Base-by-base conservation (phyloP, 1,139 yeast genomes). In the Yamadazyma pseudoaaseri region DNA sequence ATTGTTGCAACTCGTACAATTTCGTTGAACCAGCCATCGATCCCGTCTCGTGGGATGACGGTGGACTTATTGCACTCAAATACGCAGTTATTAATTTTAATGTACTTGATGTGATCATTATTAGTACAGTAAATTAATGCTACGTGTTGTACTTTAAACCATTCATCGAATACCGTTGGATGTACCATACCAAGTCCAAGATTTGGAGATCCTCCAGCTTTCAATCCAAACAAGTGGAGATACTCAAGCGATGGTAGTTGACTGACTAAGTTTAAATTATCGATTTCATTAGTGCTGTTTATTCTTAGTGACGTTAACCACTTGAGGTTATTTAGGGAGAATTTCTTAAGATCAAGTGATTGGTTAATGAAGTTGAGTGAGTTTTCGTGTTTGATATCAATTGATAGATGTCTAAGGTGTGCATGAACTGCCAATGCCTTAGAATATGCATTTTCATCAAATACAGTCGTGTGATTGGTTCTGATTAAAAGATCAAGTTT, bases 101-200 rank as follows among this genome's bases (percentile, higher is more conserved):
- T 60, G 44, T 74, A 76, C 30, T 51, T 39, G 23, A 78, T 45
- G 1, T 43, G 32, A 1, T 35, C 32, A 37, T 63, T 65, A 7
- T 52, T 39, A 12, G 55, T 43, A 27, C 52, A 44, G 35, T 67
- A 65, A 5, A 63, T 56, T 25, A 62, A 40, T 1, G 76, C 79
- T 7, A 76, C 70, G 45, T 75, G 79, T 43, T 75, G 79, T 1
- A 76, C 76, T 37, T 75, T 65, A 41, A 65, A 62, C 82, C 83
- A 78, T 37, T 72, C 74, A 48, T 77, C 82, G 44, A 67, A 68
- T 2, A 78, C 60, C 2, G 76, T 74, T 3, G 79, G 79, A 47
- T 76, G 76, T 3, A 64, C 58, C 57, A 70, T 73, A 11, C 75
- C 79, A 16, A 73, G 51, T 0, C 81, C 83, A 58, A 76, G 62